Conservation (phyloP, 768 basidiomycete species). For the Tephrocybe sp. region DNA sequence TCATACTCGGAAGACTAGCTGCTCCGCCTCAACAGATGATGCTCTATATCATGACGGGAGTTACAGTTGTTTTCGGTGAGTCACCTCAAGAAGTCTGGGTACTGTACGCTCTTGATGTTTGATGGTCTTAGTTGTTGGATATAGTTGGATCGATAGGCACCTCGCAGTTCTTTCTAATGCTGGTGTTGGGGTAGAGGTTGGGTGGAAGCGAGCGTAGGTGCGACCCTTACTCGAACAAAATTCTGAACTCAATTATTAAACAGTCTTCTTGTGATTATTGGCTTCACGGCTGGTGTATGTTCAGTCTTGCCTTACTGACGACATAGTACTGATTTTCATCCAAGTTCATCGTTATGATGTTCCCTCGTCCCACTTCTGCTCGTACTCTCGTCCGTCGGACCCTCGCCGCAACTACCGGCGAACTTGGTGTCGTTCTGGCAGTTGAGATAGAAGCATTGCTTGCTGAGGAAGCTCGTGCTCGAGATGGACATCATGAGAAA, state of each 20-base stretch:
- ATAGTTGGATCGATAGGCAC: conserved; percentile 42
- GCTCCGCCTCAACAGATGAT: conserved; percentile 32
- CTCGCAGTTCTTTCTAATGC: conserved; percentile 25
- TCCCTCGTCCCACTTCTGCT: conserved; percentile 42
- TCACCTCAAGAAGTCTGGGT: neutral
- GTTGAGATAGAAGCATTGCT: conserved; percentile 45
- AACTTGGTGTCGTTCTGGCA: conserved; percentile 38
- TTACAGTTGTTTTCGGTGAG: conserved; percentile 40
- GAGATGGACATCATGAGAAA: conserved; percentile 29
- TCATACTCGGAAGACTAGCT: conserved; percentile 33
- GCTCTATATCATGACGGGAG: conserved; percentile 37
- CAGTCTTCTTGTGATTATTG: conserved; percentile 44
- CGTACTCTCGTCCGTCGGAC: conserved; percentile 42
- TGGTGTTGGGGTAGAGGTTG: conserved; percentile 36
- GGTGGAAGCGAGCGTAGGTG: conserved; percentile 44
- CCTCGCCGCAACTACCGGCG: conserved; percentile 33
- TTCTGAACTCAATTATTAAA: neutral
- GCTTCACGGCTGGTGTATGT: conserved; percentile 43
- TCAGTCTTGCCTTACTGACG: neutral
- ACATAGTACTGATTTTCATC: neutral
- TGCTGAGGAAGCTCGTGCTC: conserved; percentile 38
- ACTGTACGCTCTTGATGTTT: neutral
- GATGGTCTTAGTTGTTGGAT: conserved; percentile 33
- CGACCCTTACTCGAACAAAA: neutral
- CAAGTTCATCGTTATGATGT: conserved; percentile 47